Conservation (phyloP, 1,284 basidiomycete species). For the Rhodotorula glutinis region DNA sequence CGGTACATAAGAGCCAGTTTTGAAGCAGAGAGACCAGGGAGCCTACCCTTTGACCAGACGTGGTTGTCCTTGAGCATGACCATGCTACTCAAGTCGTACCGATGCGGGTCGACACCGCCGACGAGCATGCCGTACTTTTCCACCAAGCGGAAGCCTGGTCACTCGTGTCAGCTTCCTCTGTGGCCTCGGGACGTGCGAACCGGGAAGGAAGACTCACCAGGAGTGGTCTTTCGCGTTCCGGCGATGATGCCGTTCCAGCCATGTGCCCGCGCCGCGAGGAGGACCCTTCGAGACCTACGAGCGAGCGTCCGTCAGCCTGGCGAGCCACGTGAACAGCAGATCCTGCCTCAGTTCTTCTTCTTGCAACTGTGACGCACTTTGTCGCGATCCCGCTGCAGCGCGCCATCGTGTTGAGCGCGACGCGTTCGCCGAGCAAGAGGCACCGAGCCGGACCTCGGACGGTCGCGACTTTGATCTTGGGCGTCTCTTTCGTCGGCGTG, state of each 20-base stretch:
- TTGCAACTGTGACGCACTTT: slow-evolving; percentile 71
- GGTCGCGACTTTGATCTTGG: slow-evolving; percentile 71
- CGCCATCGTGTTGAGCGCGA: slow-evolving; percentile 90
- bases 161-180: too few species aligned
- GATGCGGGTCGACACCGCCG: slow-evolving; percentile 91
- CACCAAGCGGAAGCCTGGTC: slow-evolving; percentile 75
- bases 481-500: slow-evolving; percentile 60
- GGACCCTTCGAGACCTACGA: slow-evolving; percentile 70
- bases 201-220: slow-evolving; percentile 51
- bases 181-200: too few species aligned
- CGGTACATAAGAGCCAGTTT: background rate
- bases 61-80: slow-evolving; percentile 99
- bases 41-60: slow-evolving; percentile 87
- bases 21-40: background rate
- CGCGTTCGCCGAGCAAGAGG: slow-evolving; percentile 88
- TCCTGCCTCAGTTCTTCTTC: too few species aligned
- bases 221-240: slow-evolving; percentile 96
- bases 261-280: slow-evolving; percentile 70
- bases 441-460: slow-evolving; percentile 84
- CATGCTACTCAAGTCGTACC: slow-evolving; percentile 97
- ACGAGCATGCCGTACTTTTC: slow-evolving; percentile 99
- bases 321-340: too few species aligned
- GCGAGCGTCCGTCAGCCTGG: background rate
- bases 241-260: slow-evolving; percentile 89
- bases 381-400: slow-evolving; percentile 96